Conservation (phyloP, 208 protist species). For the Wallacemonas collosoma region DNA sequence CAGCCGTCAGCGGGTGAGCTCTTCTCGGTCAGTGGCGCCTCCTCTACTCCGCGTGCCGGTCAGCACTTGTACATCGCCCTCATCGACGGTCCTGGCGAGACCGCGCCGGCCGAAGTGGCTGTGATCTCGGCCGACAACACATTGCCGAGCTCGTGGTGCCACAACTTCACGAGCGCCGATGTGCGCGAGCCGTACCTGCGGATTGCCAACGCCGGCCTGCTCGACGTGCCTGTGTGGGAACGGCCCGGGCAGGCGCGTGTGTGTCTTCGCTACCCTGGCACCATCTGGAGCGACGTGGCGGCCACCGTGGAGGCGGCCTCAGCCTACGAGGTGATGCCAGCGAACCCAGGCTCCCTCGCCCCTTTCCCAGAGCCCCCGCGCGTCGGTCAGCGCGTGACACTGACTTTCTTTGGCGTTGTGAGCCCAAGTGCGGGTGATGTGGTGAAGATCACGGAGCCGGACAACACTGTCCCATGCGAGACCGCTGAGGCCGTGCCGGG, state of each 20-base stretch:
- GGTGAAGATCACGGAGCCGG: slow-evolving; percentile 49
- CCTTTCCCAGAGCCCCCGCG: slow-evolving; percentile 66
- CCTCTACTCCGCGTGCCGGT: slow-evolving; percentile 57
- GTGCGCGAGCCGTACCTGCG: slow-evolving; percentile 60
- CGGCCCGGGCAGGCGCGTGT: slow-evolving; percentile 51
- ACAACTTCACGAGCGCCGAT: slow-evolving; percentile 72
- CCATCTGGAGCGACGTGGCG: slow-evolving; percentile 68
- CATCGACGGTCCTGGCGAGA: slow-evolving; percentile 17
- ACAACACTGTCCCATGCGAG: slow-evolving; percentile 51
- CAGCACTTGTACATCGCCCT: slow-evolving; percentile 74
- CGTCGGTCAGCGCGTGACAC: slow-evolving; percentile 86
- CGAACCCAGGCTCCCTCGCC: slow-evolving; percentile 68
- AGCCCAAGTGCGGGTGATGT: slow-evolving; percentile 45
- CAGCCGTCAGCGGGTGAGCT: slow-evolving; percentile 46
- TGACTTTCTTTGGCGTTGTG: slow-evolving; percentile 72
- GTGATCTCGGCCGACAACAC: slow-evolving; percentile 42
- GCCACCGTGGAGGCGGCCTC: slow-evolving; percentile 31
- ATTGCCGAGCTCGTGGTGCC: slow-evolving; percentile 77
- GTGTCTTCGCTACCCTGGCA: slow-evolving; percentile 44
- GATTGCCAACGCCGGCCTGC: slow-evolving; percentile 39
- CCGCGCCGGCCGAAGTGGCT: slow-evolving; percentile 27
- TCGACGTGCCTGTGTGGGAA: slow-evolving; percentile 77
- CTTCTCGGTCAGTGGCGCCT: slow-evolving; percentile 23
- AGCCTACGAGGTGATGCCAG: slow-evolving; percentile 38
- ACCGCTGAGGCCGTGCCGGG: slow-evolving; percentile 32